Evolutionary conservation across 2,329 filamentous ascomycete genomes (phyloP).

Genomic region (Fusarium secorum): DNA sequence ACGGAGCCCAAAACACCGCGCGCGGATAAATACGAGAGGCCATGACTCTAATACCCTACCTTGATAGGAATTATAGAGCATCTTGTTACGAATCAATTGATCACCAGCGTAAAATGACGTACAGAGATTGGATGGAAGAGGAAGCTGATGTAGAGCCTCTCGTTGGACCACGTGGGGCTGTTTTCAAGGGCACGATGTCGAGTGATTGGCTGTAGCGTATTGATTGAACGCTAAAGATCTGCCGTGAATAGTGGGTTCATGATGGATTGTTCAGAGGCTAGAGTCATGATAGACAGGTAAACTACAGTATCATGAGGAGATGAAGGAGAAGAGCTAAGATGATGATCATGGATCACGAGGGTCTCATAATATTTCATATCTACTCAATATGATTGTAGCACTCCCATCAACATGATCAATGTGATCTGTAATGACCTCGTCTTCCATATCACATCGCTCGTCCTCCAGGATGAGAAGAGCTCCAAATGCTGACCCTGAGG

Average conservation of each 20-base stretch:
- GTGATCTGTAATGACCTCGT: constrained; percentile 27
- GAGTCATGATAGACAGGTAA: background rate
- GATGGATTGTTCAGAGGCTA: background rate
- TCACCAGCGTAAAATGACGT: background rate
- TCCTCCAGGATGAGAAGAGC: constrained; percentile 28
- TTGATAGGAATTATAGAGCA: background rate
- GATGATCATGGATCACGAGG: background rate
- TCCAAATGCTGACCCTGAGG: constrained; percentile 6
- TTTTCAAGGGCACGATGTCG: constrained; percentile 26
- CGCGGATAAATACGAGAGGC: background rate
- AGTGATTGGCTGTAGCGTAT: constrained; percentile 36
- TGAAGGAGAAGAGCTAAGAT: background rate
- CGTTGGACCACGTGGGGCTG: constrained; percentile 31
- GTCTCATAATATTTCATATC: background rate
- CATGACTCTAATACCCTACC: background rate
- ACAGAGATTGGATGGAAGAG: constrained; percentile 2
- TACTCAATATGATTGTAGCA: background rate
- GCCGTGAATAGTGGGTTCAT: background rate
- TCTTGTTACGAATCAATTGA: constrained; percentile 12
- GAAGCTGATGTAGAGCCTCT: constrained; percentile 7
- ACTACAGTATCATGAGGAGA: background rate
- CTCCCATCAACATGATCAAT: background rate
- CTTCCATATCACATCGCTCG: constrained; percentile 14
- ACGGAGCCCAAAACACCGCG: background rate
- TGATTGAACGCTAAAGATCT: constrained; percentile 3